These are phyloP conservation scores for Sclerotinia minor DNA, from an alignment of 2,329 filamentous ascomycete species.

Conservation along the genomic window DNA sequence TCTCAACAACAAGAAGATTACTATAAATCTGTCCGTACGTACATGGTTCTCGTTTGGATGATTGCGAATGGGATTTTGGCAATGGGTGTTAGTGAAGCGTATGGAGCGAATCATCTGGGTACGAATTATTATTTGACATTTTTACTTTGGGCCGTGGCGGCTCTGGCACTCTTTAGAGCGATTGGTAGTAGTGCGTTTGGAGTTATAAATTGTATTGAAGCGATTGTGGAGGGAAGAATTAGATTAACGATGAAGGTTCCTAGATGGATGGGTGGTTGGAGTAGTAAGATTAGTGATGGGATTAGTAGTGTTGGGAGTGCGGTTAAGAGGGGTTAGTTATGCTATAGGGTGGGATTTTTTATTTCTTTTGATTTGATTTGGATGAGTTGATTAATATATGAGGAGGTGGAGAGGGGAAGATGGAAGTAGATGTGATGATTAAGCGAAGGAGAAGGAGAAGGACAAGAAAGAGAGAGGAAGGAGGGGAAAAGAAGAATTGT, in stretches of 20 bases:
- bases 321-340: slow-evolving; percentile 18
- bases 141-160: slow-evolving; percentile 89
- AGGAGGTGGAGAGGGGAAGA: not conserved
- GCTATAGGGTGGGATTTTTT: not conserved
- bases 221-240: slow-evolving; percentile 81
- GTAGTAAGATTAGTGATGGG: slow-evolving; percentile 37
- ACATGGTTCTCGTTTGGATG: slow-evolving; percentile 97
- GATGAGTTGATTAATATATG: not conserved
- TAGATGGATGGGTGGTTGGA: slow-evolving; percentile 38
- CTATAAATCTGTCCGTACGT: slow-evolving; percentile 94
- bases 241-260: slow-evolving; percentile 39
- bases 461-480: not conserved
- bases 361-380: not conserved
- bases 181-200: slow-evolving; percentile 80
- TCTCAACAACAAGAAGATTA: slow-evolving; percentile 95
- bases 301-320: slow-evolving; percentile 40
- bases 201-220: slow-evolving; percentile 79
- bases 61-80: slow-evolving; percentile 86
- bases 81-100: slow-evolving; percentile 89
- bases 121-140: slow-evolving; percentile 90
- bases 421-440: not conserved
- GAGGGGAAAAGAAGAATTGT: not conserved
- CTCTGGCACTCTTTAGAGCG: slow-evolving; percentile 82
- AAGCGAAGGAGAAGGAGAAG: too few species aligned
- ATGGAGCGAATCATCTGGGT: slow-evolving; percentile 68